These are phyloP conservation scores for Ascochyta pisi DNA, from an alignment of 2,329 filamentous ascomycete genomes.

Conservation along the genomic window DNA sequence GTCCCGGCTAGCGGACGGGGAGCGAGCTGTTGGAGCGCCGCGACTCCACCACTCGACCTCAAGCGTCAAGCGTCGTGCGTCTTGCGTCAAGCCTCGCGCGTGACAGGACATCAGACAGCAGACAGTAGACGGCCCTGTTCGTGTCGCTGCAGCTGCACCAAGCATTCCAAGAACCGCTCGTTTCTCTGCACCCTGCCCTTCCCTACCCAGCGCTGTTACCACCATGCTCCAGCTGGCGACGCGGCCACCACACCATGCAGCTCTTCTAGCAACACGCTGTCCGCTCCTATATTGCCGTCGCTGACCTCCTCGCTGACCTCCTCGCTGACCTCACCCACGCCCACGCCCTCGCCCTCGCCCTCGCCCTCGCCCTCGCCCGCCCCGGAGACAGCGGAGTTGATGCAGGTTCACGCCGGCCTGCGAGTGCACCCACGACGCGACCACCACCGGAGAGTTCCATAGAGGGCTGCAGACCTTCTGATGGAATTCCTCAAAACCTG, in stretches of 20 bases:
- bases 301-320: neutral
- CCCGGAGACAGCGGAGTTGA: slow-evolving; percentile 41
- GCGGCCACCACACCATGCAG: slow-evolving; percentile 35
- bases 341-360: no score
- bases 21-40: no score
- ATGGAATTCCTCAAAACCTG: slow-evolving; percentile 51
- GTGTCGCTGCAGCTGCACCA: neutral
- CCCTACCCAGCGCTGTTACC: neutral
- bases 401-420: slow-evolving; percentile 44
- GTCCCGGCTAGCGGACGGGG: no score
- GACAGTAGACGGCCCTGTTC: no score
- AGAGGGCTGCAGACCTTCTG: slow-evolving; percentile 42
- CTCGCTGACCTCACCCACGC: neutral
- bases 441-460: slow-evolving; percentile 49
- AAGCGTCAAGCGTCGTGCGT: neutral
- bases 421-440: slow-evolving; percentile 45
- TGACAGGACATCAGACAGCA: neutral
- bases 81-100: slow-evolving; percentile 1
- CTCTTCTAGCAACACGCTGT: slow-evolving; percentile 19
- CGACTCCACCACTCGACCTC: neutral
- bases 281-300: neutral
- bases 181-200: neutral
- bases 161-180: neutral
- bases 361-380: neutral
- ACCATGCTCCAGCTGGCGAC: slow-evolving; percentile 36